A percentile compares a stretch with the other conserved stretches of the same genome.
Conservation (phyloP, 108 stramenopile genomes). For the Pseudonitzschia multiseries region DNA sequence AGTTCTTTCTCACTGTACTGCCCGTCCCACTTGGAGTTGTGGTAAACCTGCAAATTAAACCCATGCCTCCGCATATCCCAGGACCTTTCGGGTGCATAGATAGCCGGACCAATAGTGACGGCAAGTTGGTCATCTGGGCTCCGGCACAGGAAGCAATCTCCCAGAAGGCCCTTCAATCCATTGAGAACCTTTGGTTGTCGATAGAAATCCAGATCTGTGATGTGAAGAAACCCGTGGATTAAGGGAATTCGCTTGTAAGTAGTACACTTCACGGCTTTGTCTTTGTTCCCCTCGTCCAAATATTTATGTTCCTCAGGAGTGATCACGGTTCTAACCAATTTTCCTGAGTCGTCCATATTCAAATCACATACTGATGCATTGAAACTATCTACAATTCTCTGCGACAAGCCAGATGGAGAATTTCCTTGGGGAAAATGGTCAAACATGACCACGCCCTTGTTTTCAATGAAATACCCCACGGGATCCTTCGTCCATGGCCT, state of each 20-base stretch:
- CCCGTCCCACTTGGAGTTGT: slow-evolving; percentile 44
- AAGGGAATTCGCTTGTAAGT: neutral
- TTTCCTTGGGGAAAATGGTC: slow-evolving; percentile 23
- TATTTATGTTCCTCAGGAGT: neutral
- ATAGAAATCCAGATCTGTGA: slow-evolving; percentile 57
- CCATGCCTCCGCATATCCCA: slow-evolving; percentile 37
- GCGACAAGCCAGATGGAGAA: neutral
- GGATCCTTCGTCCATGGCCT: slow-evolving; percentile 41
- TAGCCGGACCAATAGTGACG: slow-evolving; percentile 46
- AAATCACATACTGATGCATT: slow-evolving; percentile 6
- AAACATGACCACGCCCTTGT: slow-evolving; percentile 35
- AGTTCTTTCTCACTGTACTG: slow-evolving; percentile 15
- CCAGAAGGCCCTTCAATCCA: slow-evolving; percentile 28
- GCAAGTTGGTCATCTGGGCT: slow-evolving; percentile 53
- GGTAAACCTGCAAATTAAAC: slow-evolving; percentile 36
- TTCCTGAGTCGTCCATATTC: neutral
- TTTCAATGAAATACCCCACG: slow-evolving; percentile 27
- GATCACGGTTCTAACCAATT: neutral
- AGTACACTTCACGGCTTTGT: neutral
- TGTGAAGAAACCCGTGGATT: slow-evolving; percentile 52
- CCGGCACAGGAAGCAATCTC: slow-evolving; percentile 40
- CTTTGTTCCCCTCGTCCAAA: neutral
- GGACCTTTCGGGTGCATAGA: slow-evolving; percentile 35
- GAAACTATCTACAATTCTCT: neutral
- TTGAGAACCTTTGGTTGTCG: slow-evolving; percentile 19